Conservation (phyloP, 352 stramenopile species). For the Phytophthora sansomeana region DNA sequence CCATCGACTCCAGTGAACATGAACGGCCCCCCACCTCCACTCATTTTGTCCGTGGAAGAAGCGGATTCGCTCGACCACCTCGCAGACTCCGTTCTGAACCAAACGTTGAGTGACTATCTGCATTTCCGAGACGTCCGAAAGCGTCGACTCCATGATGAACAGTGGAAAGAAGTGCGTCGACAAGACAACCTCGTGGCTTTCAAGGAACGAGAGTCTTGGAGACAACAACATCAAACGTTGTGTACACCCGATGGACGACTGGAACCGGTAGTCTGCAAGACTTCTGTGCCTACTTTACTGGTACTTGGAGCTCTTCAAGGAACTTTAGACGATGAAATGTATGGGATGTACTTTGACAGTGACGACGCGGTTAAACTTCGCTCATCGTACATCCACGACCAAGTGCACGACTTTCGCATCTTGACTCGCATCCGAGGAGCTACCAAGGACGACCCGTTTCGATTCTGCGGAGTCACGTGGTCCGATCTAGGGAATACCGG, state of each 20-base stretch:
- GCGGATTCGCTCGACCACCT: conserved; percentile 32
- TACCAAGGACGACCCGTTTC: conserved; percentile 43
- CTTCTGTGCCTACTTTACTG: conserved; percentile 38
- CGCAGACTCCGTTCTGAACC: conserved; percentile 38
- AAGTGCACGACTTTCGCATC: conserved; percentile 46
- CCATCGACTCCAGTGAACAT: background rate
- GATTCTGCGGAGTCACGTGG: conserved; percentile 48
- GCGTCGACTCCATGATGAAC: conserved; percentile 38
- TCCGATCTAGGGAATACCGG: conserved; percentile 35
- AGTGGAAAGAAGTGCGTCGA: conserved; percentile 51
- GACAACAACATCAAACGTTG: conserved; percentile 35
- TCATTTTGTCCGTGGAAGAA: conserved; percentile 39
- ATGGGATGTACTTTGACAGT: conserved; percentile 49
- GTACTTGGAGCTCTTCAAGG: conserved; percentile 54
- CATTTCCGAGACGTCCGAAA: conserved; percentile 44
- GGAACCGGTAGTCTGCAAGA: conserved; percentile 30
- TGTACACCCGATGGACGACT: conserved; percentile 24
- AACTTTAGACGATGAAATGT: conserved; percentile 68
- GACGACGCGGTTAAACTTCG: conserved; percentile 43
- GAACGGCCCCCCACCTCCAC: conserved; percentile 17
- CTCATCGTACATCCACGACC: conserved; percentile 53
- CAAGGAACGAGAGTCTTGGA: conserved; percentile 44
- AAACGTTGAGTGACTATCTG: conserved; percentile 41
- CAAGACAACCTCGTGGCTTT: conserved; percentile 50
- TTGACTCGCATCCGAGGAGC: conserved; percentile 42